phyloP scores from a whole-genome alignment of 2,329 filamentous ascomycete species.

The Didymella pomorum region DNA sequence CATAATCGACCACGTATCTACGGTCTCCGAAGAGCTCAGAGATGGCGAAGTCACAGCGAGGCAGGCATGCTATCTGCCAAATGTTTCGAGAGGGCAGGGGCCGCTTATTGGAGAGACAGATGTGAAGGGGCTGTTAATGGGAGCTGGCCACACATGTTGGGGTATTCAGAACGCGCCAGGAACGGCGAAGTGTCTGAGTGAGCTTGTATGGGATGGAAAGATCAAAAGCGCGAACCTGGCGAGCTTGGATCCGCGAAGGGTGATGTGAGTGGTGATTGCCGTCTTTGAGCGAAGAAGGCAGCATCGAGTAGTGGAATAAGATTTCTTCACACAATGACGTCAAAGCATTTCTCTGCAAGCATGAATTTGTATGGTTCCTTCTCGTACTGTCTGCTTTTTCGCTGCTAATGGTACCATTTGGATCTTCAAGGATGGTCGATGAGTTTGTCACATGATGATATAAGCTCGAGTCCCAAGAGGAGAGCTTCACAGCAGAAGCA shows the following conservation, averaged over 20 bases:
- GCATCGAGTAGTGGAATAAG: no score
- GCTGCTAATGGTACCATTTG: no score
- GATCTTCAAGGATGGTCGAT: no score
- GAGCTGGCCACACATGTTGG: constrained; percentile 95
- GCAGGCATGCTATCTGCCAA: constrained; percentile 94
- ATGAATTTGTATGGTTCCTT: no score
- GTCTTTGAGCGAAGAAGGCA: no score
- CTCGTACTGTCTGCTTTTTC: no score
- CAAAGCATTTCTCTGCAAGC: no score
- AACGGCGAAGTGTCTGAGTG: constrained; percentile 63
- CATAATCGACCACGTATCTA: constrained; percentile 78
- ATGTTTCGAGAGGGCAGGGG: constrained; percentile 67
- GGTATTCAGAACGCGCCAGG: constrained; percentile 95
- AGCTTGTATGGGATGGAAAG: constrained; percentile 57
- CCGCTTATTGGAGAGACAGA: constrained; percentile 81
- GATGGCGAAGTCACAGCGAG: constrained; percentile 68
- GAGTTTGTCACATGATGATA: no score
- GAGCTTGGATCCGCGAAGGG: constrained; percentile 53
- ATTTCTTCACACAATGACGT: no score
- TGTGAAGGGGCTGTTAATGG: constrained; percentile 78
- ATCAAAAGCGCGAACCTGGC: constrained; percentile 54
- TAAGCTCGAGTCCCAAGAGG: no score
- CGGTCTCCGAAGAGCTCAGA: constrained; percentile 60
- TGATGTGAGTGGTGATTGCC: constrained; percentile 13
- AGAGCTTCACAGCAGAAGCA: no score